Base-by-base conservation (phyloP, 2,329 filamentous ascomycete genomes). In the Penicillium sp. region DNA sequence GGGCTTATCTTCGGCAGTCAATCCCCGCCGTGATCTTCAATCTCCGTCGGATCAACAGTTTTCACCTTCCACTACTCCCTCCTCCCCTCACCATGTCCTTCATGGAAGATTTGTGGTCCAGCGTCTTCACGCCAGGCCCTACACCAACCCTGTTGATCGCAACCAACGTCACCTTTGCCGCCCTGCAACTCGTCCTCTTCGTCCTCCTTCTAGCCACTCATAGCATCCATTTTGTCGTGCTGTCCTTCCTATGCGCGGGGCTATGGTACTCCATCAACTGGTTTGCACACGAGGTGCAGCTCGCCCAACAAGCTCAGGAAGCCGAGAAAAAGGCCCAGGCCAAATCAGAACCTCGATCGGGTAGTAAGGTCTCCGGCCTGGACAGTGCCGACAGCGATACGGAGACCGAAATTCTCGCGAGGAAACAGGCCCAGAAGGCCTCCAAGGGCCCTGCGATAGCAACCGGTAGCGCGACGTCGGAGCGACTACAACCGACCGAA, bases 211-310 rank as follows among this genome's bases (percentile, higher is more conserved):
- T 87, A 51, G 82, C 79, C 39, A 98, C 90, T 6, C 80, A 84
- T 66, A 94, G 84, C 68, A 76, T 94, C 48, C 92, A 96, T 72
- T 95, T 95, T 58, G 62, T 87, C 47, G 73, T 90, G 41, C 76
- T 98, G 4, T 94, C 86, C 9, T 56, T 81, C 41, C 72, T 98
- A 7, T 86, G 80, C 47, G 89, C 70, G 20, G 84, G 85, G 3
- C 74, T 96, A 23, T 98, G 92, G 92, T 88, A 78, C 71, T 79
- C 84, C 40, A 89, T 96, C 68, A 96, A 96, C 75, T 98, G 92
- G 92, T 96, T 98, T 59, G 88, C 86, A 38, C 68, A 69, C 30
- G 90, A 82, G 58, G 63, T 82, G 35, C 59, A 63, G 18, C 65
- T 72, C 52, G 70, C 72, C 6, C 51, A 54, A 51, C 71, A 75